These are phyloP conservation scores for Meredithiella fracta DNA, from an alignment of 2,329 filamentous ascomycete species.

Conservation along the genomic window DNA sequence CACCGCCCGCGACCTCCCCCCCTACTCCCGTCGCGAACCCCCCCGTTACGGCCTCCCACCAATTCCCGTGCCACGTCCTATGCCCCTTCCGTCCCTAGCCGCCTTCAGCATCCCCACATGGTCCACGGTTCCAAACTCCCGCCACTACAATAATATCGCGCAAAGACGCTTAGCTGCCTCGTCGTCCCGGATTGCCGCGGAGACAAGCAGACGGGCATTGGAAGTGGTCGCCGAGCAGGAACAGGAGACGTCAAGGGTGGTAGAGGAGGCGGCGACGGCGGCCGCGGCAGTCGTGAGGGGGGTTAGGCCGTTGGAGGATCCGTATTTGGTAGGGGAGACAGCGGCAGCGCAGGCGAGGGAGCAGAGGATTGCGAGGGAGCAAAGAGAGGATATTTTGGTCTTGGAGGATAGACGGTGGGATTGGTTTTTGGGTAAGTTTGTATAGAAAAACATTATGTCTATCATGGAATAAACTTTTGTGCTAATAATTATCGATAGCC, in stretches of 20 bases:
- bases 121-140: constrained; percentile 39
- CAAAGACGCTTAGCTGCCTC: constrained; percentile 39
- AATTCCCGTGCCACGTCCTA: constrained; percentile 25
- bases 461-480: neutral
- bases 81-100: constrained; percentile 28
- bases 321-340: constrained; percentile 48
- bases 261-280: constrained; percentile 9
- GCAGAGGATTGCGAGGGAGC: constrained; percentile 41
- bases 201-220: constrained; percentile 20
- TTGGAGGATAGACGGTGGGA: constrained; percentile 45
- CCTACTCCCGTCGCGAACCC: constrained; percentile 10
- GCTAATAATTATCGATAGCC: constrained; percentile 21
- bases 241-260: constrained; percentile 14
- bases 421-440: constrained; percentile 37
- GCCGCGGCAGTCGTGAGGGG: constrained; percentile 18
- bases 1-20: constrained; percentile 23
- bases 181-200: constrained; percentile 20
- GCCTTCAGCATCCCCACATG: constrained; percentile 43
- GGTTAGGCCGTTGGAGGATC: constrained; percentile 44
- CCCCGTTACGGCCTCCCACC: constrained; percentile 30
- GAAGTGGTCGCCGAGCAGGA: constrained; percentile 15
- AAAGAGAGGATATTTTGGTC: constrained; percentile 36
- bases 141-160: constrained; percentile 48
- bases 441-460: neutral
- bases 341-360: constrained; percentile 40